Evolutionary conservation across 1,139 yeast species (phyloP).

Genomic region (Suhomyces panamericanus): DNA sequence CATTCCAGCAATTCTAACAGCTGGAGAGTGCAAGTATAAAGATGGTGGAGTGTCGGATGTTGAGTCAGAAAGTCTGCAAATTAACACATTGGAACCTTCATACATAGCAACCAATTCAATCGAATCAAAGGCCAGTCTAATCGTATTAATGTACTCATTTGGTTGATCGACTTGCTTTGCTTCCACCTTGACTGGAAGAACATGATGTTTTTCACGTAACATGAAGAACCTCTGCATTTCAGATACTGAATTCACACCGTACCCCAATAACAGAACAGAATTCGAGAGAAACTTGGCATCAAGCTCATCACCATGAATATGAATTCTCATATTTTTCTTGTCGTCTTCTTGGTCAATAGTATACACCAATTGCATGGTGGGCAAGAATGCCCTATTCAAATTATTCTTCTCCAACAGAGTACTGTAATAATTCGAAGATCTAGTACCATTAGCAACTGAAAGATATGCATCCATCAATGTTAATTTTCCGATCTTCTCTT

Average conservation of each 20-base stretch:
- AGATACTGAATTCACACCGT: constrained; percentile 45
- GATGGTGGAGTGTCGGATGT: constrained; percentile 51
- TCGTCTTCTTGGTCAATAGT: constrained; percentile 36
- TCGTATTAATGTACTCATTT: constrained; percentile 23
- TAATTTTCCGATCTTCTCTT: constrained; percentile 62
- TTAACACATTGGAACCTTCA: constrained; percentile 69
- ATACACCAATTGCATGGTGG: constrained; percentile 63
- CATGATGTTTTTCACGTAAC: constrained; percentile 16
- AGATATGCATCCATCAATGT: constrained; percentile 64
- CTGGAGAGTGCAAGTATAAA: constrained; percentile 73
- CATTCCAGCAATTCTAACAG: constrained; percentile 54
- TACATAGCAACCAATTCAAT: constrained; percentile 56
- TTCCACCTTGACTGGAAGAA: background rate
- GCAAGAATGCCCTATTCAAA: constrained; percentile 64
- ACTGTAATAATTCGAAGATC: constrained; percentile 53
- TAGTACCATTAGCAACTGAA: constrained; percentile 63
- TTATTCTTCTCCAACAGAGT: constrained; percentile 44
- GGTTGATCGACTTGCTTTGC: constrained; percentile 1
- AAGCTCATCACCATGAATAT: constrained; percentile 63
- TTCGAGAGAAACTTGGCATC: constrained; percentile 63
- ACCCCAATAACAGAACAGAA: constrained; percentile 50
- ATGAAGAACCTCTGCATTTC: constrained; percentile 41
- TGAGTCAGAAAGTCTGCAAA: constrained; percentile 48
- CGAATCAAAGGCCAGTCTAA: constrained; percentile 39
- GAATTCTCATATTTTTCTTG: constrained; percentile 38